Percentiles rank a stretch among this genome's conserved stretches.
Conservation (phyloP, 306 rosid species). For the Arachis hypogaea region DNA sequence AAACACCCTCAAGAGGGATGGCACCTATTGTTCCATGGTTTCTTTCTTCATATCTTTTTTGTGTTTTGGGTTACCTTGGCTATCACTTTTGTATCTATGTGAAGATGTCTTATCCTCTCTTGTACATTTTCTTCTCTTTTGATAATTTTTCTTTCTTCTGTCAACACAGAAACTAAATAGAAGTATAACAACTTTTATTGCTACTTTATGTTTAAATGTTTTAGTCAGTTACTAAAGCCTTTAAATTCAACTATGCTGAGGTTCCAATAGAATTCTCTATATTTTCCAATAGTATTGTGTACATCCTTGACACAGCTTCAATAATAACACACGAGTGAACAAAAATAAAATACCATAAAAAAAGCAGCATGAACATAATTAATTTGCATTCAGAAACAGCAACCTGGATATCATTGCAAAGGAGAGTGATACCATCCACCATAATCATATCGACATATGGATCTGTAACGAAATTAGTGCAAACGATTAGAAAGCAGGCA, state of each 20-base stretch:
- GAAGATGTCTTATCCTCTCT: too few species aligned
- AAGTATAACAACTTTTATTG: too few species aligned
- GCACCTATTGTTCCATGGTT: too few species aligned
- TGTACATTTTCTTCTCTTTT: too few species aligned
- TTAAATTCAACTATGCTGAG: conserved; percentile 1
- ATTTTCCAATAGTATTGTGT: conserved; percentile 2
- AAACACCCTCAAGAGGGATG: too few species aligned
- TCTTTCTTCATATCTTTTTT: too few species aligned
- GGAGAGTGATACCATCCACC: conserved; percentile 91
- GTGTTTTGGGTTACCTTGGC: too few species aligned
- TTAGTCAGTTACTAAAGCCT: background rate
- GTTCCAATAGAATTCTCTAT: conserved; percentile 9
- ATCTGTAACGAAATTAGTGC: conserved; percentile 57
- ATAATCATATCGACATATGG: conserved; percentile 78
- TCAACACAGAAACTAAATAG: too few species aligned
- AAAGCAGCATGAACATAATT: conserved; percentile 21
- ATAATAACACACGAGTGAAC: background rate
- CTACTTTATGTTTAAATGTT: too few species aligned
- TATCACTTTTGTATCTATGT: too few species aligned
- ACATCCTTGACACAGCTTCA: background rate
- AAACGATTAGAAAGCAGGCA: conserved; percentile 34
- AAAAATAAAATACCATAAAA: background rate
- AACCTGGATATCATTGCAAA: conserved; percentile 96
- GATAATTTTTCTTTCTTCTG: too few species aligned
- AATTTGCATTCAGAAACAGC: conserved; percentile 35